These are phyloP conservation scores for Poterioochromonas sp. DNA, from an alignment of 352 stramenopile species.

Conservation along the genomic window DNA sequence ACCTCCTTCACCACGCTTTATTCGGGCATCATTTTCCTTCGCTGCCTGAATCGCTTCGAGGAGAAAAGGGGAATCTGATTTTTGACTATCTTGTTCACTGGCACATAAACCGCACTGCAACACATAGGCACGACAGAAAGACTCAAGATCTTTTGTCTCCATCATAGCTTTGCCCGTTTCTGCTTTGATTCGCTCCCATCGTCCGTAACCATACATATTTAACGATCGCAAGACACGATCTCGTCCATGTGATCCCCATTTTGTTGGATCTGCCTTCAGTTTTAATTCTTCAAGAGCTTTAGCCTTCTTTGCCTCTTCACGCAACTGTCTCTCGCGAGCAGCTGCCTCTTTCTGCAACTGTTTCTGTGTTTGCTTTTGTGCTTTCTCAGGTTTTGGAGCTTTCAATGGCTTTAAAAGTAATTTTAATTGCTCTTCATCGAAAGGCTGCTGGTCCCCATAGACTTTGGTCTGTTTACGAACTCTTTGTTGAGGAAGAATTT, in stretches of 20 bases:
- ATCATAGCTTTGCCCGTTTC: slow-evolving; percentile 39
- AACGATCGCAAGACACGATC: slow-evolving; percentile 44
- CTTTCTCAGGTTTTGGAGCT: background rate
- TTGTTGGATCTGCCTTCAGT: slow-evolving; percentile 1
- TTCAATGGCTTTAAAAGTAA: background rate
- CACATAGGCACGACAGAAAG: slow-evolving; percentile 42
- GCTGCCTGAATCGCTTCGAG: slow-evolving; percentile 36
- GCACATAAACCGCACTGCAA: slow-evolving; percentile 45
- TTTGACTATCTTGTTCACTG: slow-evolving; percentile 34
- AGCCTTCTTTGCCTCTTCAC: background rate
- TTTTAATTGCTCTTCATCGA: background rate
- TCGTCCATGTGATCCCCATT: slow-evolving; percentile 44
- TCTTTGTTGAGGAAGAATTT: background rate
- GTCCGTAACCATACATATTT: slow-evolving; percentile 44
- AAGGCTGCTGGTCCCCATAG: background rate
- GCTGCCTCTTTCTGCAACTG: background rate
- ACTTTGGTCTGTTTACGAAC: slow-evolving; percentile 18
- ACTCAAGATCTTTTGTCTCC: slow-evolving; percentile 36
- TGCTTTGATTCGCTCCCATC: slow-evolving; percentile 42
- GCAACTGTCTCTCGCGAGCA: background rate
- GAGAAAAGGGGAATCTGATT: slow-evolving; percentile 38
- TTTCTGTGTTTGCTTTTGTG: background rate
- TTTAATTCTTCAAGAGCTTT: slow-evolving; percentile 21
- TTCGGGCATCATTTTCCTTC: slow-evolving; percentile 35
- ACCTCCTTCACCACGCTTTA: slow-evolving; percentile 32